A percentile compares a stretch with the other conserved stretches of the same genome.
These are phyloP conservation scores for Helichrysum umbraculigerum DNA, from an alignment of 129 eudicot species.

Conservation along the genomic window DNA sequence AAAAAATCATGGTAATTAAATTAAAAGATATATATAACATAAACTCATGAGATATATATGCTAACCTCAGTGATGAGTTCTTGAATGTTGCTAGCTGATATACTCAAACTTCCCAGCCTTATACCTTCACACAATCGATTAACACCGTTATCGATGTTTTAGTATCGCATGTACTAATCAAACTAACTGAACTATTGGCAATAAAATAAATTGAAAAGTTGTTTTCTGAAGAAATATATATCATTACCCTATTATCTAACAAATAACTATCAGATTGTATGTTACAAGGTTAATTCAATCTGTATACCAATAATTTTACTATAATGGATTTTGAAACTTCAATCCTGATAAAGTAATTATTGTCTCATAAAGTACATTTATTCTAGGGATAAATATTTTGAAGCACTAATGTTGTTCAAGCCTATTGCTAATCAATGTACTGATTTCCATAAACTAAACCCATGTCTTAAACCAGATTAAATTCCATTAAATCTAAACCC, in stretches of 20 bases:
- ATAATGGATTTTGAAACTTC: not conserved
- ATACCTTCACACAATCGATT: constrained; percentile 35
- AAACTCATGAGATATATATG: constrained; percentile 13
- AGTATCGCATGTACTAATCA: not conserved
- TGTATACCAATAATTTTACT: not conserved
- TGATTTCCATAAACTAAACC: not conserved
- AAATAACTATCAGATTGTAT: too few species aligned
- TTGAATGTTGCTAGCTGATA: constrained; percentile 32
- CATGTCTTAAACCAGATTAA: not conserved
- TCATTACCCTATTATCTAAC: too few species aligned
- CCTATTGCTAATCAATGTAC: not conserved
- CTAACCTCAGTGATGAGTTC: constrained; percentile 39
- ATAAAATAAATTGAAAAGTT: too few species aligned
- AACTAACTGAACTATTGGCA: too few species aligned
- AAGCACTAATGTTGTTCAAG: not conserved
- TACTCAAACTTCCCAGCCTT: constrained; percentile 32
- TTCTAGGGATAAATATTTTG: not conserved
- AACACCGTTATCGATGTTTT: not conserved
- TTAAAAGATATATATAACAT: constrained; percentile 4
- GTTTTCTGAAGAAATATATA: too few species aligned
- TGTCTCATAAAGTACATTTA: not conserved
- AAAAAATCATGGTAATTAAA: not conserved
- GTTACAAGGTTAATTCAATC: too few species aligned
- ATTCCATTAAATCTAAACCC: not conserved
- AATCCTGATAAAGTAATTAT: not conserved